A percentile compares a stretch with the other conserved stretches of the same genome.
These are phyloP conservation scores for Kickxella alabastrina DNA, from an alignment of 192 early-diverging fungal species.

Conservation along the genomic window DNA sequence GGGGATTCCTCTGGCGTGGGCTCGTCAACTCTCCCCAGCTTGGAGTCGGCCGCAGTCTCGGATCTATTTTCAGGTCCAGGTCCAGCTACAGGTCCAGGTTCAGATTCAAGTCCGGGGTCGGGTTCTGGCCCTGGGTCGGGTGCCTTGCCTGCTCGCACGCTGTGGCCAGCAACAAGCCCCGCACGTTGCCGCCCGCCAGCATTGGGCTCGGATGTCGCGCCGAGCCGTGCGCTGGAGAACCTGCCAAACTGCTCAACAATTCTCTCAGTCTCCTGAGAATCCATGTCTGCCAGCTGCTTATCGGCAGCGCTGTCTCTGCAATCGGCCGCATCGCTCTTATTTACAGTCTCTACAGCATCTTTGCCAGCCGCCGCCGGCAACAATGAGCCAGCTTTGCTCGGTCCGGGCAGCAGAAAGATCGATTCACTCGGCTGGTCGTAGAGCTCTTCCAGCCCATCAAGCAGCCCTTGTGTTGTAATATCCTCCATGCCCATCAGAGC, in stretches of 20 bases:
- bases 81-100: no score
- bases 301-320: background rate
- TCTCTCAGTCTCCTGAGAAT: conserved; percentile 7
- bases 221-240: background rate
- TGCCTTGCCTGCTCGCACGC: no score
- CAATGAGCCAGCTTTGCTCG: no score
- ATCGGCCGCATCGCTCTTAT: background rate
- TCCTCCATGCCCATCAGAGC: background rate
- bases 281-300: conserved; percentile 6
- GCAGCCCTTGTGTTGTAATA: conserved; percentile 19
- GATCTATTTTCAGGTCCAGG: no score
- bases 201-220: background rate
- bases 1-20: background rate
- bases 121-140: no score
- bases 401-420: conserved; percentile 1
- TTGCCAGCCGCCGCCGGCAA: no score
- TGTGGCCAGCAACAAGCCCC: no score
- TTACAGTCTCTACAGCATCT: no score
- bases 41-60: no score
- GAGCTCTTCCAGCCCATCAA: conserved; percentile 42
- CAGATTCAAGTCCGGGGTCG: no score
- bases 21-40: no score
- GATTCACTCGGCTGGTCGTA: conserved; percentile 10
- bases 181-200: no score
- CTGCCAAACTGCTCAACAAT: conserved; percentile 9